Percentiles rank a stretch among this genome's conserved stretches.
Evolutionary conservation across 306 rosid species (phyloP).

Genomic region (Glycine soja): DNA sequence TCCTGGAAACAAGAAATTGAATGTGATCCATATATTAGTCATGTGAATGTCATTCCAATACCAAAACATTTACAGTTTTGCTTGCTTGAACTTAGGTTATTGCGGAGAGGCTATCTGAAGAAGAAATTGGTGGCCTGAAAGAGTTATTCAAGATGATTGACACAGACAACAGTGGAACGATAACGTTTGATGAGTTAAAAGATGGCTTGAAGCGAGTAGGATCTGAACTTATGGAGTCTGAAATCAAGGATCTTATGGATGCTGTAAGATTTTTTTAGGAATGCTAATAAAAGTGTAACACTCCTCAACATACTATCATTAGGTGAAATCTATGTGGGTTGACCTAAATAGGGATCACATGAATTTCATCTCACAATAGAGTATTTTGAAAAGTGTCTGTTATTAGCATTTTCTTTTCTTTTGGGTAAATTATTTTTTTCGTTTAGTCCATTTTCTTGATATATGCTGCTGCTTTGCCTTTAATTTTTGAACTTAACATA

Average conservation of each 20-base stretch:
- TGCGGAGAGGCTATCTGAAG: slow-evolving; percentile 71
- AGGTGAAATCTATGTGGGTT: background rate
- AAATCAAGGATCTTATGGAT: slow-evolving; percentile 69
- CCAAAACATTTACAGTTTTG: slow-evolving; percentile 15
- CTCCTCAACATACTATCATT: background rate
- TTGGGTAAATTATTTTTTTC: background rate
- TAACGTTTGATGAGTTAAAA: slow-evolving; percentile 67
- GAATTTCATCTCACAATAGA: background rate
- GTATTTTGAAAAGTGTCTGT: background rate
- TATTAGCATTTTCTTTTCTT: background rate
- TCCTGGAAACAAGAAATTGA: slow-evolving; percentile 1
- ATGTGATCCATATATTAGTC: slow-evolving; percentile 1
- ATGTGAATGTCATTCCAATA: slow-evolving; percentile 26
- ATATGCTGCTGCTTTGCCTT: slow-evolving; percentile 12
- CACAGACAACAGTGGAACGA: slow-evolving; percentile 68
- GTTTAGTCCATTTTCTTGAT: background rate
- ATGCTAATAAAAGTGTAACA: background rate
- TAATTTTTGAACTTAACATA: background rate
- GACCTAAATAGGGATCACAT: background rate
- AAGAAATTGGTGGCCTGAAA: slow-evolving; percentile 69
- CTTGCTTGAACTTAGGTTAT: slow-evolving; percentile 56
- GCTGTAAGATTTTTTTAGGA: slow-evolving; percentile 55
- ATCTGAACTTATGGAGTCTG: slow-evolving; percentile 72
- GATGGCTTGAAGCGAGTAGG: slow-evolving; percentile 69
- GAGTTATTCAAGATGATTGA: slow-evolving; percentile 69